A percentile compares a stretch with the other conserved stretches of the same genome.
These are phyloP conservation scores for Backusella westeae DNA, from an alignment of 192 early-diverging fungal species.

Conservation along the genomic window DNA sequence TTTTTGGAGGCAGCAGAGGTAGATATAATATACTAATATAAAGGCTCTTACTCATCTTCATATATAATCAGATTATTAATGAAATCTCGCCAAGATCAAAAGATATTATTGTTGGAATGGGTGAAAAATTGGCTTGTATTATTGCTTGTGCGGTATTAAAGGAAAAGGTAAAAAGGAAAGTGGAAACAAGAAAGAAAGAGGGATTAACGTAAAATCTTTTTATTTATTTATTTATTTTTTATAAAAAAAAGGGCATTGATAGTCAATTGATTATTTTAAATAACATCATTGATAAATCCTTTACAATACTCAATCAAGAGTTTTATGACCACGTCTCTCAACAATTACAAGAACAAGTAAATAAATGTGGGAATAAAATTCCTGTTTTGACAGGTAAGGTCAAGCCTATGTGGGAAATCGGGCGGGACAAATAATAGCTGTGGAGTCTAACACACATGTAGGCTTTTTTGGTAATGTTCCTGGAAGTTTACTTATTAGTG, in stretches of 20 bases:
- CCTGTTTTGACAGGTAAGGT: conserved; percentile 85
- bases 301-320: conserved; percentile 86
- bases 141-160: conserved; percentile 84
- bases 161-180: conserved; percentile 40
- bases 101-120: conserved; percentile 92
- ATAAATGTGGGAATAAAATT: conserved; percentile 61
- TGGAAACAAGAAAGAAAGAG: neutral
- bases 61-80: conserved; percentile 69
- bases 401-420: neutral
- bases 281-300: conserved; percentile 77
- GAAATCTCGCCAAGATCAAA: conserved; percentile 95
- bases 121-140: conserved; percentile 92
- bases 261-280: conserved; percentile 87
- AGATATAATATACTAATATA: neutral
- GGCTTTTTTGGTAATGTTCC: conserved; percentile 90
- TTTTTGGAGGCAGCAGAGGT: conserved; percentile 85
- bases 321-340: conserved; percentile 93
- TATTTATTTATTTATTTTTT: no score
- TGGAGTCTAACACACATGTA: neutral
- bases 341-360: conserved; percentile 60
- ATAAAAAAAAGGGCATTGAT: conserved; percentile 60
- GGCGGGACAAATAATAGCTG: neutral
- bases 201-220: no score
- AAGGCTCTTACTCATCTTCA: neutral
- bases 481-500: conserved; percentile 76